These are phyloP conservation scores for Stevia rebaudiana DNA, from an alignment of 140 eudicot genomes.

Conservation along the genomic window DNA sequence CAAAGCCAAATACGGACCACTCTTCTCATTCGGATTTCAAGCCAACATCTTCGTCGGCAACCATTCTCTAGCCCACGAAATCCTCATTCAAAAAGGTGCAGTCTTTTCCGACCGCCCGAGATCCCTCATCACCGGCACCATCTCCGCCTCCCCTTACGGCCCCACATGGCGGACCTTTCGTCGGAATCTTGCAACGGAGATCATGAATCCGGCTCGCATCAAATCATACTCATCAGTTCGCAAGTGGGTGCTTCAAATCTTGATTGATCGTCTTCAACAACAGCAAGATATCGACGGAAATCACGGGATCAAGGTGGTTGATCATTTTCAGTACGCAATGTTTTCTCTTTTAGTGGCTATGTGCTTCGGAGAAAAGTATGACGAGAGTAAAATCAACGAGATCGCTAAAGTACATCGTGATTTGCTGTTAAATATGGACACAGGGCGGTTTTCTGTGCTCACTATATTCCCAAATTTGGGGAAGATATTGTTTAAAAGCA, in stretches of 20 bases:
- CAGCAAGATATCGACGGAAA: not conserved
- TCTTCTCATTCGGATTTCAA: conserved; percentile 22
- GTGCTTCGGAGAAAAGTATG: conserved; percentile 56
- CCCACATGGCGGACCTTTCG: conserved; percentile 21
- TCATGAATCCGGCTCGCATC: conserved; percentile 36
- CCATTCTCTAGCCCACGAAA: conserved; percentile 27
- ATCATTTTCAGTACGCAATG: conserved; percentile 51
- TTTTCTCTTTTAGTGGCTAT: conserved; percentile 38
- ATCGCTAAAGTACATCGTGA: conserved; percentile 21
- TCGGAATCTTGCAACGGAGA: conserved; percentile 40
- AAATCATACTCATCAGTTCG: conserved; percentile 41
- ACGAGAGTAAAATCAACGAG: conserved; percentile 34
- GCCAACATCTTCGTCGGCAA: conserved; percentile 24
- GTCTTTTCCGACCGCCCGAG: conserved; percentile 46
- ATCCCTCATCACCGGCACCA: conserved; percentile 32
- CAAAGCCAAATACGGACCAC: conserved; percentile 27
- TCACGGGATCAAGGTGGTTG: conserved; percentile 32
- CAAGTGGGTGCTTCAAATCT: conserved; percentile 36
- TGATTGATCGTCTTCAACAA: conserved; percentile 13
- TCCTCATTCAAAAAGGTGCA: conserved; percentile 36
- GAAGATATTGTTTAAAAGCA: conserved; percentile 34
- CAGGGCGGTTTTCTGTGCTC: conserved; percentile 27
- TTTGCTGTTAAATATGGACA: conserved; percentile 2
- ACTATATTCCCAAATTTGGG: conserved; percentile 36
- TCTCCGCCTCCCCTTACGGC: conserved; percentile 25